Evolutionary conservation across 768 basidiomycete genomes (phyloP).

Genomic region (Lentinula aciculospora): DNA sequence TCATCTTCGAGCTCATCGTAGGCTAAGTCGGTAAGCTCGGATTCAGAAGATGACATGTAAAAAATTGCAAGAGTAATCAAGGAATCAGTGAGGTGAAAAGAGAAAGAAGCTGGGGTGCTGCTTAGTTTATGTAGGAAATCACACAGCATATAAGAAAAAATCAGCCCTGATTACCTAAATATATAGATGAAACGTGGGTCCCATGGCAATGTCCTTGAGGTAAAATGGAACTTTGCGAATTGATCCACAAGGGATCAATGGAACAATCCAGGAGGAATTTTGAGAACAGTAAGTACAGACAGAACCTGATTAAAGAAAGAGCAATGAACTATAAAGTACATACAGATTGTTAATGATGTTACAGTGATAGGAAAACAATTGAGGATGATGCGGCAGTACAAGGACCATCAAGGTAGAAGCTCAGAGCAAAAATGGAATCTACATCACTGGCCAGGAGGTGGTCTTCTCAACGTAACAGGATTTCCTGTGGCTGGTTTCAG

Average conservation of each 20-base stretch:
- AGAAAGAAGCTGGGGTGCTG: not conserved
- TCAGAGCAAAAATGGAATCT: not conserved
- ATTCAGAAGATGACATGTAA: not conserved
- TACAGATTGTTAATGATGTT: no score
- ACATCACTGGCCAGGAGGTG: constrained; percentile 2
- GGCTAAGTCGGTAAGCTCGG: not conserved
- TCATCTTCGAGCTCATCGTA: constrained; percentile 1
- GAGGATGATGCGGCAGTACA: no score
- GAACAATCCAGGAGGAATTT: no score
- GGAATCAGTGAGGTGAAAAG: not conserved
- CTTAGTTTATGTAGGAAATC: not conserved
- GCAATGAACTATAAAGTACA: no score
- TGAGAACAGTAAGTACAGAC: no score
- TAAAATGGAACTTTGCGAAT: no score
- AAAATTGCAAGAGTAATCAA: not conserved
- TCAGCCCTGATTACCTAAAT: not conserved
- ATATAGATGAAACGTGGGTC: no score
- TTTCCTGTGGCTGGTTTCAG: constrained; percentile 6
- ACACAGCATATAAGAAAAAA: not conserved
- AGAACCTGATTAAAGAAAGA: no score
- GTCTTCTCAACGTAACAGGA: constrained; percentile 8
- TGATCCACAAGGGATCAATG: no score
- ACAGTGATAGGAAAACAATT: no score
- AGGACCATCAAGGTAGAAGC: no score
- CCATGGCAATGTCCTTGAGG: no score